A percentile compares a stretch with the other conserved stretches of the same genome.
Conservation (phyloP, 345 rosid species). For the Eucalyptus lansdowneana region DNA sequence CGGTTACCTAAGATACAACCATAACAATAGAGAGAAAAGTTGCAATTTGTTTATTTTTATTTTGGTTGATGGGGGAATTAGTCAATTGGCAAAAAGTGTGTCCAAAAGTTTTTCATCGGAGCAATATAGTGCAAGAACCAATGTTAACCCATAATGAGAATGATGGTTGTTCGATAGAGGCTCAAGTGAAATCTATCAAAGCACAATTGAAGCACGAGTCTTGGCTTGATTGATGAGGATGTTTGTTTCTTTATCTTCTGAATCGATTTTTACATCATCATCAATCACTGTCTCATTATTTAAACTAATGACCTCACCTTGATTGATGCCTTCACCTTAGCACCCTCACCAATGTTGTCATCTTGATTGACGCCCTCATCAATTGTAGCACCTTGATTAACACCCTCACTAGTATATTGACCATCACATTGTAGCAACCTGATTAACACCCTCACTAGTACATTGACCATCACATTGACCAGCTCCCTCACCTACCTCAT, state of each 20-base stretch:
- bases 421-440: no score
- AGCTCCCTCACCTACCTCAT: not conserved
- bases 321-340: not conserved
- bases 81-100: not conserved
- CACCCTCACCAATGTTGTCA: not conserved
- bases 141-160: not conserved
- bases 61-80: no score
- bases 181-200: not conserved
- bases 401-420: not conserved
- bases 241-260: not conserved
- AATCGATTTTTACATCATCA: not conserved
- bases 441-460: not conserved
- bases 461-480: not conserved
- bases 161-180: not conserved
- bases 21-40: not conserved
- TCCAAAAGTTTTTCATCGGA: not conserved
- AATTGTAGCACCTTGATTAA: no score
- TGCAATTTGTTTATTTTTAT: no score
- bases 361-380: not conserved
- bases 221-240: rapidly evolving
- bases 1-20: not conserved
- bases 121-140: not conserved
- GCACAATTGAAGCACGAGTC: not conserved
- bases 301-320: not conserved
- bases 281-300: not conserved